These are phyloP conservation scores for Solanum lignicaule DNA, from an alignment of 257 asterid genomes.

Conservation along the genomic window DNA sequence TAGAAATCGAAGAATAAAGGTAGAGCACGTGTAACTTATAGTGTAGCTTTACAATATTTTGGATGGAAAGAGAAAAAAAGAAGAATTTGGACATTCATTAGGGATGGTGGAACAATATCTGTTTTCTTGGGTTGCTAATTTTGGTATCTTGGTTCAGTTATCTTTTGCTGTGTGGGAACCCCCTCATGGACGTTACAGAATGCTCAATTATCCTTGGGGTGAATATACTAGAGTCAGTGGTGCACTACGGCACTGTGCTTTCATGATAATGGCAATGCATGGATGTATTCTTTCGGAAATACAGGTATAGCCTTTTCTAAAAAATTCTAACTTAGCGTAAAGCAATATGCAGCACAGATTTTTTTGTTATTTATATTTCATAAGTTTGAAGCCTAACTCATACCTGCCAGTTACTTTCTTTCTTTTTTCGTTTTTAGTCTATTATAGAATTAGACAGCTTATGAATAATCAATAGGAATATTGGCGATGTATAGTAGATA, in stretches of 20 bases:
- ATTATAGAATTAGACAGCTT: not conserved
- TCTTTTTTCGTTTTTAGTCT: not conserved
- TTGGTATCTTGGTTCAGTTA: slow-evolving; percentile 25
- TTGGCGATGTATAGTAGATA: not conserved
- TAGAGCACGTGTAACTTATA: not conserved
- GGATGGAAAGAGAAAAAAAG: not conserved
- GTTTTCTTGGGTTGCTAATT: not conserved
- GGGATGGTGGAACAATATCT: not conserved
- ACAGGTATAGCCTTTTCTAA: slow-evolving; percentile 45
- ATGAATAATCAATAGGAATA: not conserved
- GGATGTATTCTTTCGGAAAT: slow-evolving; percentile 92
- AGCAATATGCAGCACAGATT: not conserved
- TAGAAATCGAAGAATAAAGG: not conserved
- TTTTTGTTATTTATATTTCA: not conserved
- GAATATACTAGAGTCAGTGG: slow-evolving; percentile 89
- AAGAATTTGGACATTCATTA: not conserved
- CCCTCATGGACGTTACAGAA: slow-evolving; percentile 93
- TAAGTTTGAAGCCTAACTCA: not conserved
- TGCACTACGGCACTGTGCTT: slow-evolving; percentile 87
- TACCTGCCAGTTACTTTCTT: not conserved
- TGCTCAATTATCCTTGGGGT: slow-evolving; percentile 85
- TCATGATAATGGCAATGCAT: slow-evolving; percentile 97
- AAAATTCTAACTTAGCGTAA: not conserved
- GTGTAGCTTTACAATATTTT: not conserved
- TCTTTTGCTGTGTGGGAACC: slow-evolving; percentile 96